These are phyloP conservation scores for Barnettozyma botsteinii DNA, from an alignment of 805 yeast genomes.

Conservation along the genomic window DNA sequence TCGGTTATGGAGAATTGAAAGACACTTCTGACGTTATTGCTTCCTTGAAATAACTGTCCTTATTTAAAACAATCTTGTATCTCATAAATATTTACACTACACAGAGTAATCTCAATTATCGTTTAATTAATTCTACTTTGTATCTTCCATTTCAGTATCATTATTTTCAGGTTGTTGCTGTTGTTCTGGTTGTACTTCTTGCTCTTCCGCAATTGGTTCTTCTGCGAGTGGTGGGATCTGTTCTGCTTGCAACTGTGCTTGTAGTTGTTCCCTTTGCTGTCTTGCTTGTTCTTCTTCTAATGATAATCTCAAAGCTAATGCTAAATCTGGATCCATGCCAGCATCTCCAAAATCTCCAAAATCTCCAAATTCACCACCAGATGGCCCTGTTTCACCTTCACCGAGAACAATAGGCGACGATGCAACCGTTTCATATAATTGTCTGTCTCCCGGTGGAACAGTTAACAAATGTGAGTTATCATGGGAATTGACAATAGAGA, in stretches of 20 bases:
- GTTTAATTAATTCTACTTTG: conserved; percentile 1
- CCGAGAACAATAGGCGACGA: conserved; percentile 68
- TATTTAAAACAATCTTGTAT: background rate
- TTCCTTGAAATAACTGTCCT: background rate
- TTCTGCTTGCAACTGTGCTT: conserved; percentile 3
- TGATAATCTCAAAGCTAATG: conserved; percentile 89
- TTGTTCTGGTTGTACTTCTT: too few relatives aligned
- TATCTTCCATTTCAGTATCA: conserved; percentile 8
- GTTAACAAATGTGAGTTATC: conserved; percentile 80
- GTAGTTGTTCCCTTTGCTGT: conserved; percentile 59
- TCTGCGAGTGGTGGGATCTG: too few relatives aligned
- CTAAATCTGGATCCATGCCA: conserved; percentile 93
- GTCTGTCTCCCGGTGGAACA: conserved; percentile 81
- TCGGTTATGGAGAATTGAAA: conserved; percentile 12
- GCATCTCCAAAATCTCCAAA: conserved; percentile 74
- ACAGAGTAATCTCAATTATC: background rate
- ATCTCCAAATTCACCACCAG: conserved; percentile 39
- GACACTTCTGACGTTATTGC: conserved; percentile 9
- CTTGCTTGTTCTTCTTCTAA: conserved; percentile 92
- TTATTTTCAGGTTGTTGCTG: background rate
- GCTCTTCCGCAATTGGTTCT: background rate
- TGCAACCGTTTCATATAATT: conserved; percentile 75
- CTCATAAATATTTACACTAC: background rate
- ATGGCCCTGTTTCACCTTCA: conserved; percentile 43
- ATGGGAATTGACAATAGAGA: conserved; percentile 61